Conservation (phyloP, 305 asterid species). For the Fraxinus floribunda region DNA sequence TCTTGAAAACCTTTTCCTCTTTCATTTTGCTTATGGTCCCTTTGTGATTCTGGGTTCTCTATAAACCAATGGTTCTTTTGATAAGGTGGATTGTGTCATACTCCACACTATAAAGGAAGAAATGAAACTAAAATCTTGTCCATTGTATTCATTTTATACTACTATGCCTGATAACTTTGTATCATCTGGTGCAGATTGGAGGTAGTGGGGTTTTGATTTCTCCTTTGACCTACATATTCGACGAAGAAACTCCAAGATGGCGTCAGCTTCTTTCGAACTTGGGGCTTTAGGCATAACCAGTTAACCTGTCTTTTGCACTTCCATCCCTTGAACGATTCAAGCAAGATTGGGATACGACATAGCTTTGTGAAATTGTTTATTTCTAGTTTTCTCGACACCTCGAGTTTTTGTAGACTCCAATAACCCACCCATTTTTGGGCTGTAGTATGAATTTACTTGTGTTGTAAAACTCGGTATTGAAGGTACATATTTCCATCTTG, state of each 20-base stretch:
- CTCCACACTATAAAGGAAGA: neutral
- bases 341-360: neutral
- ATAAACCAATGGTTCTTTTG: neutral
- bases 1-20: neutral
- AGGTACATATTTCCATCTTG: neutral
- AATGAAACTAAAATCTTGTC: neutral
- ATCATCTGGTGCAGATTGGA: constrained; percentile 69
- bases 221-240: constrained; percentile 89
- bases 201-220: constrained; percentile 95
- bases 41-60: neutral
- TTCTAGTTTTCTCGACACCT: neutral
- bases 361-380: constrained; percentile 7
- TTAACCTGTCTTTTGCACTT: neutral
- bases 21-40: neutral
- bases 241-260: constrained; percentile 98
- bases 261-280: constrained; percentile 57
- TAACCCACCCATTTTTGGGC: constrained; percentile 8
- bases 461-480: neutral
- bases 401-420: constrained; percentile 16
- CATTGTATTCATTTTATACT: neutral
- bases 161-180: neutral
- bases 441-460: constrained; percentile 6
- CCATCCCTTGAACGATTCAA: neutral
- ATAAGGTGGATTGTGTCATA: neutral
- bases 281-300: constrained; percentile 27